Conservation (phyloP, 805 yeast genomes). For the Zygosaccharomyces rouxii region DNA sequence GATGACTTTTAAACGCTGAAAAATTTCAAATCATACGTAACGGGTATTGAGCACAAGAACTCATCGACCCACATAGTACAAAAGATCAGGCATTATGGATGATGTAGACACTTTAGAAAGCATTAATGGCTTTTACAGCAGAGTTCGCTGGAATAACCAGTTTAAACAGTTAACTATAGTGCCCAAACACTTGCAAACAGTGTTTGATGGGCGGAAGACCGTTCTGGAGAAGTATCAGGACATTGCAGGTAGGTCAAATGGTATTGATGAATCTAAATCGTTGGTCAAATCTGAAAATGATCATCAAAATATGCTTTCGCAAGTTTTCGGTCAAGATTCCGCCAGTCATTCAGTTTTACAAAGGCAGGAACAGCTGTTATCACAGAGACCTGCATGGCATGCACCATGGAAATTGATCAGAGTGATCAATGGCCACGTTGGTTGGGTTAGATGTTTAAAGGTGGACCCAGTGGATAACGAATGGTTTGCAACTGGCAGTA, state of each 20-base stretch:
- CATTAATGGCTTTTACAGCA: slow-evolving; percentile 28
- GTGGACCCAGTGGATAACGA: slow-evolving; percentile 77
- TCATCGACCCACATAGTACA: background rate
- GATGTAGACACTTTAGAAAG: slow-evolving; percentile 11
- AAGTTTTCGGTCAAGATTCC: slow-evolving; percentile 10
- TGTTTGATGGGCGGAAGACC: slow-evolving; percentile 22
- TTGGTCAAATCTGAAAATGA: slow-evolving; percentile 10
- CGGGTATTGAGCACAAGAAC: background rate
- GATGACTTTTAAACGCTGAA: slow-evolving; percentile 3
- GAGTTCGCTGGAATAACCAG: slow-evolving; percentile 31
- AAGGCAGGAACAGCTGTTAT: slow-evolving; percentile 19
- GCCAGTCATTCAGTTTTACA: slow-evolving; percentile 19
- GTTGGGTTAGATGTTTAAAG: slow-evolving; percentile 83
- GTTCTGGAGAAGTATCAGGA: slow-evolving; percentile 17
- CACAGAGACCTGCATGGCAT: slow-evolving; percentile 41
- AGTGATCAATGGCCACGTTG: slow-evolving; percentile 83
- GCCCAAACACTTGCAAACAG: slow-evolving; percentile 30
- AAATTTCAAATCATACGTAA: slow-evolving; percentile 10
- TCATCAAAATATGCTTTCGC: slow-evolving; percentile 2
- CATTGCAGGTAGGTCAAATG: background rate
- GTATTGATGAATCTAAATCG: background rate
- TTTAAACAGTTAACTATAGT: slow-evolving; percentile 24
- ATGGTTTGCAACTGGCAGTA: slow-evolving; percentile 90
- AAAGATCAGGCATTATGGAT: background rate
- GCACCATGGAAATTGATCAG: slow-evolving; percentile 68